Conservation (phyloP, 2,329 filamentous ascomycete genomes). For the Orbilia javanica region DNA sequence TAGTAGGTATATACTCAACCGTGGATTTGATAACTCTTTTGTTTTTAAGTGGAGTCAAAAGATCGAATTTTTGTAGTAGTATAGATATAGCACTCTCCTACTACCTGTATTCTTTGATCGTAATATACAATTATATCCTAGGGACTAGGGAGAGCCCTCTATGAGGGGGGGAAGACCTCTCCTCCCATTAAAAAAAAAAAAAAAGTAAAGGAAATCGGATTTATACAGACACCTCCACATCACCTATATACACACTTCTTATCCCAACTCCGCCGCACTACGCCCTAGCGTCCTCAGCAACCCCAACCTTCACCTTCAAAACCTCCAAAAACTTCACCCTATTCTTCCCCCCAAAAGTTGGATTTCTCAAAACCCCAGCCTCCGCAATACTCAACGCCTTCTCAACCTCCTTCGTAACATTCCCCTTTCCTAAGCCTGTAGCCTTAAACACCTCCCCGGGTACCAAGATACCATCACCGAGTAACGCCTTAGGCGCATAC, state of each 20-base stretch:
- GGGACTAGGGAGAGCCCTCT: neutral
- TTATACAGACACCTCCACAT: conserved; percentile 22
- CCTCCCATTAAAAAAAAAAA: neutral
- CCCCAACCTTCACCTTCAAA: conserved; percentile 33
- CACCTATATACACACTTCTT: conserved; percentile 15
- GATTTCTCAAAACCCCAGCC: conserved; percentile 45
- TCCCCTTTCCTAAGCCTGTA: neutral
- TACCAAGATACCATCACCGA: conserved; percentile 45
- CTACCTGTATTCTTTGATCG: neutral
- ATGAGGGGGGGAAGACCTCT: too few relatives aligned
- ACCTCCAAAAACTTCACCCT: conserved; percentile 41
- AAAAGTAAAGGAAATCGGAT: neutral
- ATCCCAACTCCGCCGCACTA: neutral
- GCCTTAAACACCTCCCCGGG: conserved; percentile 32
- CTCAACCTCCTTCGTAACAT: conserved; percentile 4
- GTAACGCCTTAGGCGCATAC: conserved; percentile 27
- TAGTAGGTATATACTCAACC: too few relatives aligned
- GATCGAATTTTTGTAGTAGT: neutral
- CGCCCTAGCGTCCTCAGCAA: conserved; percentile 17
- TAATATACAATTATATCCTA: conserved; percentile 2
- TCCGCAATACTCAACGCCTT: conserved; percentile 39
- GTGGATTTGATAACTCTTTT: too few relatives aligned
- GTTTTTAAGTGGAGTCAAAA: neutral
- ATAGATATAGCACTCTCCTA: neutral
- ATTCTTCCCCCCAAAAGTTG: conserved; percentile 42